Percentiles rank a stretch among this genome's conserved stretches.
Evolutionary conservation across 2,329 filamentous ascomycete species (phyloP).

Genomic region (Corynespora cassiicola): DNA sequence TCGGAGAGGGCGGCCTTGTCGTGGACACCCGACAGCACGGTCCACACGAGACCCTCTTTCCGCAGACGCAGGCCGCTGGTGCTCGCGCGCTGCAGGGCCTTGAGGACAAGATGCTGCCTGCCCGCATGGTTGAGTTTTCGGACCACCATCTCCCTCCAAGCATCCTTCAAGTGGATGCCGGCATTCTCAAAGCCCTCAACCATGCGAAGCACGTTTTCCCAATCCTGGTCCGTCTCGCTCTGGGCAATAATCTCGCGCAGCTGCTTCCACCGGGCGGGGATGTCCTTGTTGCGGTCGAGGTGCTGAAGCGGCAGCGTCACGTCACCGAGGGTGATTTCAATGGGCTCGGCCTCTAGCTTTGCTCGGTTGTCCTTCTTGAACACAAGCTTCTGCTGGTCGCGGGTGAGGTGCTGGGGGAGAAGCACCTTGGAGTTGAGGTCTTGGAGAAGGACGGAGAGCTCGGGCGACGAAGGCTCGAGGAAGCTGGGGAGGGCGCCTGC

Average conservation of each 20-base stretch:
- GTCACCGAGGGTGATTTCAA: slow-evolving; percentile 50
- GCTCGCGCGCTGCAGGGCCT: slow-evolving; percentile 32
- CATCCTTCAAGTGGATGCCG: slow-evolving; percentile 17
- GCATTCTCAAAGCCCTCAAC: slow-evolving; percentile 39
- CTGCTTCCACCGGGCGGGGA: slow-evolving; percentile 19
- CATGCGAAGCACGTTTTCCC: slow-evolving; percentile 42
- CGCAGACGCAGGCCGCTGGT: slow-evolving; percentile 32
- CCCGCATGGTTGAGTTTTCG: slow-evolving; percentile 23
- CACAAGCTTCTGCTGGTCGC: slow-evolving; percentile 50
- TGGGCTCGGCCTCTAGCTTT: slow-evolving; percentile 50
- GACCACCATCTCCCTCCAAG: slow-evolving; percentile 25
- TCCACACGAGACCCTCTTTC: slow-evolving; percentile 29
- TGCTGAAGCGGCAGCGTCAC: slow-evolving; percentile 42
- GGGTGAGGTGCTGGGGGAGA: slow-evolving; percentile 51
- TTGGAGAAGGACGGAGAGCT: slow-evolving; percentile 49
- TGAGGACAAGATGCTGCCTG: slow-evolving; percentile 35
- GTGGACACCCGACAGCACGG: slow-evolving; percentile 44
- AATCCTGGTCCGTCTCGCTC: slow-evolving; percentile 35
- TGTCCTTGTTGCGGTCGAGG: slow-evolving; percentile 30
- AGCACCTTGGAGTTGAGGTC: slow-evolving; percentile 52
- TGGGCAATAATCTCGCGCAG: slow-evolving; percentile 20
- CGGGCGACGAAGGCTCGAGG: slow-evolving; percentile 46
- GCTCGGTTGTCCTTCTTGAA: slow-evolving; percentile 48
- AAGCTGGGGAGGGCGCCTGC: slow-evolving; percentile 50
- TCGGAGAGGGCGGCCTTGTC: slow-evolving; percentile 36